Evolutionary conservation across 306 rosid species (phyloP), one percentile per base, ranked within the genome.

Genomic region (Vigna trinervia): DNA sequence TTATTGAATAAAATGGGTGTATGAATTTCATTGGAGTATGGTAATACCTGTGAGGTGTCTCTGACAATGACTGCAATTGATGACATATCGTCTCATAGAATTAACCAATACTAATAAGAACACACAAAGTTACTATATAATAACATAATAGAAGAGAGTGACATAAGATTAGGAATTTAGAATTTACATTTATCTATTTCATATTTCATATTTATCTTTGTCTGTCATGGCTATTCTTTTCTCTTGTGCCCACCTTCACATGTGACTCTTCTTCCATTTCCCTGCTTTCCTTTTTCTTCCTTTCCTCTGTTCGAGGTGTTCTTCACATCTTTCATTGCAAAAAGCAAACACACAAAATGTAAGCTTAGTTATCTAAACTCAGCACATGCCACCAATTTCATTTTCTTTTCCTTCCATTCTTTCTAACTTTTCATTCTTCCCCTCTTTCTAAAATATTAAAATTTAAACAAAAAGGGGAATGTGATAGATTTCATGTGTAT

Each of bases 191-290:
- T 79, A 62, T 50, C 38, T 71, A 14, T 57, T 60, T 71, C 56
- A 20, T 45, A 62, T 58, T 61, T 48, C 28, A 71, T 39, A 66
- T 50, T 71, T 71, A 71, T 39, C 73, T 50, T 71, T 71, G 65
- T 71, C 73, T 60, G 63, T 26, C 62, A 13, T 45, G 22, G 41
- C 32, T 30, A 69, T 70, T 71, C n/a, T 46, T 45, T 77, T 41
- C 8, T 41, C 45, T 15, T 34, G 2, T 58, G 52, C 19, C 71
- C 71, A 78, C 56, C 1, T 36, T 79, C 73, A 69, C 81, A 76
- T 51, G 85, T 61, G 84, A 32, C 81, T 75, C 38, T 45, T 70
- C 45, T 81, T 60, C 78, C 68, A 59, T 54, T 68, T n/a, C 79
- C 63, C 30, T 74, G 67, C 69, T 73, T 67, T 41, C 58, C 14